Base-by-base conservation (phyloP, 495 filamentous ascomycete genomes). In the Lichina pygmaea region DNA sequence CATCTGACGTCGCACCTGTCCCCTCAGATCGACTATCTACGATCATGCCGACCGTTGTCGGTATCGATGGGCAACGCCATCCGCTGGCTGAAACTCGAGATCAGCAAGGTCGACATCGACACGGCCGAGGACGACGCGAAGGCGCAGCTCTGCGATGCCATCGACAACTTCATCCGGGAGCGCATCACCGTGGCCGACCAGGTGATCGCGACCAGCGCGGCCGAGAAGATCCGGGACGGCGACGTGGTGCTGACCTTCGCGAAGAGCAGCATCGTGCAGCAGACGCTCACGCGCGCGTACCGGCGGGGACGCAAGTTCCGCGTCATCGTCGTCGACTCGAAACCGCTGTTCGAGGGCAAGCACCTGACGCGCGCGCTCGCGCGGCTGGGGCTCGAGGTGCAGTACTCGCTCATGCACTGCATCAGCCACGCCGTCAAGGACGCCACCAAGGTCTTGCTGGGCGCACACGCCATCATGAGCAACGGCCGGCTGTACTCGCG, bases 51-150 rank as follows among this genome's bases (percentile, higher is more conserved):
- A 6, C 84, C 89, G 9, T 78, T 95, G 59, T 86, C 80, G 44
- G 82, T 89, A 57, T 79, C 78, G 39, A 86, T 93, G 73, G 86
- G 91, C 46, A 95, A 94, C 59, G 83, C 84, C 15, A 93, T 97
- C 57, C 72, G 91, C 36, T 83, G 84, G 62, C 67, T 97, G 15
- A 97, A 97, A 62, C 67, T 89, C 32, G 70, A 77, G 54, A 85
- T 97, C 58, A 73, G 78, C 45, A 77, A 75, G 42, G 73, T 93
- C 48, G 84, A 93, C 55, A 81, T 85, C 9, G 74, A 79, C 48
- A 70, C 73, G 7, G 72, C 81, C 11, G 85, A 97, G 51, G 57
- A 69, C 5, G 66, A 74, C 13, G 83, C 86, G 6, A 94, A 93
- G 62, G 61, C 69, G 16, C 60, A 71, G 8, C 68, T 95, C 15